A percentile compares a stretch with the other conserved stretches of the same genome.
These are phyloP conservation scores for Inosperma sp. DNA, from an alignment of 768 basidiomycete species.

Conservation along the genomic window DNA sequence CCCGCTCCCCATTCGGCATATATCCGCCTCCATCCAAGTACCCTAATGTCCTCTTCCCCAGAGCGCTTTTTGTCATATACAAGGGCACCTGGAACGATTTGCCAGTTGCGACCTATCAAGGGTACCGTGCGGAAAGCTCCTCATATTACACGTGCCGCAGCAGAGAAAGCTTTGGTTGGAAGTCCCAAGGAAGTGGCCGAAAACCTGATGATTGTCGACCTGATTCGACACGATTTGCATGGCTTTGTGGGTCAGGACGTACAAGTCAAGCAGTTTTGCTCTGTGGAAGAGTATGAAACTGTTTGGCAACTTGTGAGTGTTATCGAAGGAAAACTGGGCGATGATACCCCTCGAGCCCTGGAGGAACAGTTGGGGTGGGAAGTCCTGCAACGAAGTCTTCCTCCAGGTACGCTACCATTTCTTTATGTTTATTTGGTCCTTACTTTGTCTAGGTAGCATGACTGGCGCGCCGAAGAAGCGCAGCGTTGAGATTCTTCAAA, in stretches of 20 bases:
- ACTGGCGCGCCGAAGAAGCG: conserved; percentile 96
- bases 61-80: conserved; percentile 85
- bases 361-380: conserved; percentile 69
- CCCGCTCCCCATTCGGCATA: conserved; percentile 88
- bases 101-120: conserved; percentile 92
- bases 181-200: conserved; percentile 90
- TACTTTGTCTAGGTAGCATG: conserved; percentile 70
- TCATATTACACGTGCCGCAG: conserved; percentile 55
- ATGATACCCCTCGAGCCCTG: conserved; percentile 28
- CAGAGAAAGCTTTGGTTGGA: conserved; percentile 58
- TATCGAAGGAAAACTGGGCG: conserved; percentile 63
- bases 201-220: conserved; percentile 97
- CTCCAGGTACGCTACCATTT: conserved; percentile 60
- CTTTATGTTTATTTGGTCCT: not conserved
- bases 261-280: conserved; percentile 77
- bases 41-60: conserved; percentile 82
- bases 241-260: conserved; percentile 80
- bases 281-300: conserved; percentile 87
- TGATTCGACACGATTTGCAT: conserved; percentile 90
- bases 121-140: conserved; percentile 79
- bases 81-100: conserved; percentile 56
- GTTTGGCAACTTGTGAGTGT: conserved; percentile 96
- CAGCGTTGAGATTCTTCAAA: conserved; percentile 83
- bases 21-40: conserved; percentile 70
- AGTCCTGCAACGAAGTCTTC: conserved; percentile 71